phyloP scores from a whole-genome alignment of 1,284 basidiomycete species.

The Leccinum fallax region DNA sequence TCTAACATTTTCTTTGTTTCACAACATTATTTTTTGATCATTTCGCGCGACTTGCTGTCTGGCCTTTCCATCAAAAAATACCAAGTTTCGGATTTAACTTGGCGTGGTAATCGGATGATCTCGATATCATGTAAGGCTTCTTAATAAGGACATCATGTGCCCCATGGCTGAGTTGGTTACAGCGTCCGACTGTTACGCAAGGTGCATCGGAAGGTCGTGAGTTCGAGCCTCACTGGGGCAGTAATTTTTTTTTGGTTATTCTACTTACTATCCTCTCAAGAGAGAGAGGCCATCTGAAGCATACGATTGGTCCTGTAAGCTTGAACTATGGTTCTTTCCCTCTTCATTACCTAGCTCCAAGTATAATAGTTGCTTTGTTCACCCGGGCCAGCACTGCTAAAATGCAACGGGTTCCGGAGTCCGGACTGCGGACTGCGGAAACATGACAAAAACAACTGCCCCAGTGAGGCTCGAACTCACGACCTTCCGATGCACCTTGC shows the following conservation, averaged over 20 bases:
- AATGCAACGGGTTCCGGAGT: too few relatives aligned
- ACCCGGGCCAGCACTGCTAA: too few relatives aligned
- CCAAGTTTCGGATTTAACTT: not conserved
- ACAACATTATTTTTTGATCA: not conserved
- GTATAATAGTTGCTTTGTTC: too few relatives aligned
- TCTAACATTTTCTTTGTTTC: not conserved
- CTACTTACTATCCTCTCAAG: too few relatives aligned
- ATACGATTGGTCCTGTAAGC: too few relatives aligned
- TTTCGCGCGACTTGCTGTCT: not conserved
- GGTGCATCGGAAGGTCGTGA: conserved; percentile 68
- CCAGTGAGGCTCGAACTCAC: conserved; percentile 75
- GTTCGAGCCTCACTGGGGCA: conserved; percentile 76
- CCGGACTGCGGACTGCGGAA: too few relatives aligned
- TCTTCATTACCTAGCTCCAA: too few relatives aligned
- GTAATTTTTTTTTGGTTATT: conserved; percentile 17
- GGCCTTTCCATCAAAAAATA: not conserved
- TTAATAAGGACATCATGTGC: conserved; percentile 37
- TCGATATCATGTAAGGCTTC: too few relatives aligned
- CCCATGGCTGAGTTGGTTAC: conserved; percentile 83
- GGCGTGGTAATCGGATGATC: not conserved
- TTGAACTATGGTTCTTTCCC: too few relatives aligned
- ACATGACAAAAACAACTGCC: conserved; percentile 42
- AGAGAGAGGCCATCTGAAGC: too few relatives aligned
- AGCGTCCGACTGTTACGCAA: conserved; percentile 75
- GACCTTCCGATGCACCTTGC: conserved; percentile 60